Percentiles rank a stretch among this genome's conserved stretches.
Evolutionary conservation across 2,329 filamentous ascomycete genomes (phyloP).

Genomic region (Alternaria infectoria): DNA sequence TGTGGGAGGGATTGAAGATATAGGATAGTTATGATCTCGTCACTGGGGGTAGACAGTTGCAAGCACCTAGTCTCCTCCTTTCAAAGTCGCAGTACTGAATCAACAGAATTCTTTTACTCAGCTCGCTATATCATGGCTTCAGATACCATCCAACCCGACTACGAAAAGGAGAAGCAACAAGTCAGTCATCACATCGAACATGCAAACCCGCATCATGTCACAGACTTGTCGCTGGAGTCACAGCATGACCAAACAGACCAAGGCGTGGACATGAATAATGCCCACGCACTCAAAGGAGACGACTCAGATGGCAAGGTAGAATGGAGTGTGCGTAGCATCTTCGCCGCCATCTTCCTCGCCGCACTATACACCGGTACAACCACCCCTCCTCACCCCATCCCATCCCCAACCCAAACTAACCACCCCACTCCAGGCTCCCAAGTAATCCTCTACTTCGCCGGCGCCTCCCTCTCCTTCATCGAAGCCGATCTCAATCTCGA

Average conservation of each 20-base stretch:
- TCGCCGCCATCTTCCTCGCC: constrained; percentile 46
- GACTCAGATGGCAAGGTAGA: constrained; percentile 49
- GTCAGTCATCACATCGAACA: constrained; percentile 32
- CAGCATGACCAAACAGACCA: constrained; percentile 33
- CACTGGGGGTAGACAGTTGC: background rate
- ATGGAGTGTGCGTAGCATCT: constrained; percentile 43
- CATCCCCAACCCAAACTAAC: background rate
- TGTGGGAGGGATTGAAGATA: background rate
- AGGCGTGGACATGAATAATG: constrained; percentile 46
- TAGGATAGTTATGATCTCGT: background rate
- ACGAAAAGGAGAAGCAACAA: constrained; percentile 33
- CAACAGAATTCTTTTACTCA: background rate
- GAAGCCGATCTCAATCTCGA: constrained; percentile 32
- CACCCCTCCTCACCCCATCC: background rate
- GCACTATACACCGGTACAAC: constrained; percentile 45
- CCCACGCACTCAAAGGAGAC: constrained; percentile 47
- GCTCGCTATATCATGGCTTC: background rate
- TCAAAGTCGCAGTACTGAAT: background rate
- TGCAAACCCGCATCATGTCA: constrained; percentile 18
- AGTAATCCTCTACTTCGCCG: constrained; percentile 44
- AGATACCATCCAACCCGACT: constrained; percentile 8
- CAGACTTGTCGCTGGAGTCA: constrained; percentile 29
- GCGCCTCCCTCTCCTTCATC: constrained; percentile 42
- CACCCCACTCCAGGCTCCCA: constrained; percentile 34
- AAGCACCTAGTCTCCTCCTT: background rate